Conservation (phyloP, 768 basidiomycete genomes). For the Collybia nuda region DNA sequence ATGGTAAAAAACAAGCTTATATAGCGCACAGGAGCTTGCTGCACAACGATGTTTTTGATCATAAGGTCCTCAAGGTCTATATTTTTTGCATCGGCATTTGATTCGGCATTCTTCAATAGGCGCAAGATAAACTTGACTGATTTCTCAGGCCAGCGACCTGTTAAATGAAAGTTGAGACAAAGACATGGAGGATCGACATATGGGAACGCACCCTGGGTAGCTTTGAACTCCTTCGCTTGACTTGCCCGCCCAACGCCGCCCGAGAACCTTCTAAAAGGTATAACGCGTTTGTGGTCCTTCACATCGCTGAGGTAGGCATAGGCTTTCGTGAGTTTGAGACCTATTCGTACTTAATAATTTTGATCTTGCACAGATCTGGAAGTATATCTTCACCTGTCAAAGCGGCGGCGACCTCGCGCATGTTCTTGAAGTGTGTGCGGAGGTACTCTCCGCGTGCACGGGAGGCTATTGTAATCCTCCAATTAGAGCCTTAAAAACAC, state of each 20-base stretch:
- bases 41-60: constrained; percentile 97
- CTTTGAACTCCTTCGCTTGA: constrained; percentile 96
- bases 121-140: constrained; percentile 93
- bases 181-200: neutral
- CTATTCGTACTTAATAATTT: constrained; percentile 36
- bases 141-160: constrained; percentile 99
- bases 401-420: constrained; percentile 97
- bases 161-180: constrained; percentile 1
- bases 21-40: constrained; percentile 91
- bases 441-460: constrained; percentile 95
- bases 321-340: constrained; percentile 92
- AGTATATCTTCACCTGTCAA: constrained; percentile 64
- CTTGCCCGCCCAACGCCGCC: constrained; percentile 94
- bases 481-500: constrained; percentile 8
- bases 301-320: constrained; percentile 94
- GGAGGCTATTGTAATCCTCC: constrained; percentile 58
- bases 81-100: constrained; percentile 98
- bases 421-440: constrained; percentile 99
- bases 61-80: constrained; percentile 87
- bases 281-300: constrained; percentile 93
- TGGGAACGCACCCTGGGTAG: constrained; percentile 80
- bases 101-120: constrained; percentile 97
- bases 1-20: neutral
- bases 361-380: neutral
- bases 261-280: constrained; percentile 94